These are phyloP conservation scores for Vaccinium corymbosum DNA, from an alignment of 148 eudicot genomes.

Conservation along the genomic window DNA sequence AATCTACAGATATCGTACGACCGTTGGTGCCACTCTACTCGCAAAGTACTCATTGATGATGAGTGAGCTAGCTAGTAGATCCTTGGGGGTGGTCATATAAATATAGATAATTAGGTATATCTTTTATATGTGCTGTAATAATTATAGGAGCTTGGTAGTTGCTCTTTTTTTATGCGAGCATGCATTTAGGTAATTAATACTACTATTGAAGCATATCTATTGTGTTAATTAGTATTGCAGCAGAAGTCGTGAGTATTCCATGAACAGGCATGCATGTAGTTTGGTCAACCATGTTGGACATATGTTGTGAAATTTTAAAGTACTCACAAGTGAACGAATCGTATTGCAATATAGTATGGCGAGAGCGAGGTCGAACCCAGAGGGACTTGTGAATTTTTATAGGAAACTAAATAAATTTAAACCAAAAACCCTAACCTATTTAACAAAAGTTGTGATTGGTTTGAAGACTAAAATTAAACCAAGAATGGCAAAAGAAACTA, in stretches of 20 bases:
- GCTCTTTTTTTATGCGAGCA: background rate
- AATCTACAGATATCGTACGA: constrained; percentile 33
- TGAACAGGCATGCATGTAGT: background rate
- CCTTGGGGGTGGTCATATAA: background rate
- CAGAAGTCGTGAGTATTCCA: background rate
- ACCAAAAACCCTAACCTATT: too few relatives aligned
- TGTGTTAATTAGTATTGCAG: background rate
- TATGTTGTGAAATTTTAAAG: too few relatives aligned
- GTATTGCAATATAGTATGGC: too few relatives aligned
- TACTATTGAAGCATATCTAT: background rate
- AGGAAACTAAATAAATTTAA: too few relatives aligned
- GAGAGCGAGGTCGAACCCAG: too few relatives aligned
- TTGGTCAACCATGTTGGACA: background rate
- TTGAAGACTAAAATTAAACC: too few relatives aligned
- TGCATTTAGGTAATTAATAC: background rate
- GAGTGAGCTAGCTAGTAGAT: background rate
- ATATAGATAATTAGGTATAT: background rate
- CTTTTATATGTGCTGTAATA: background rate
- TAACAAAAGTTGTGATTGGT: too few relatives aligned
- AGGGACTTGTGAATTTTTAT: too few relatives aligned
- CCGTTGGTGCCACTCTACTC: constrained; percentile 30
- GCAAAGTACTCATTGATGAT: constrained; percentile 14
- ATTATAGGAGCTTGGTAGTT: background rate
- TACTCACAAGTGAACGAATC: too few relatives aligned
- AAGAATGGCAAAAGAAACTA: too few relatives aligned